These are phyloP conservation scores for Aegilops sharonensis DNA, from an alignment of 176 grass and related monocot genomes.

Conservation along the genomic window DNA sequence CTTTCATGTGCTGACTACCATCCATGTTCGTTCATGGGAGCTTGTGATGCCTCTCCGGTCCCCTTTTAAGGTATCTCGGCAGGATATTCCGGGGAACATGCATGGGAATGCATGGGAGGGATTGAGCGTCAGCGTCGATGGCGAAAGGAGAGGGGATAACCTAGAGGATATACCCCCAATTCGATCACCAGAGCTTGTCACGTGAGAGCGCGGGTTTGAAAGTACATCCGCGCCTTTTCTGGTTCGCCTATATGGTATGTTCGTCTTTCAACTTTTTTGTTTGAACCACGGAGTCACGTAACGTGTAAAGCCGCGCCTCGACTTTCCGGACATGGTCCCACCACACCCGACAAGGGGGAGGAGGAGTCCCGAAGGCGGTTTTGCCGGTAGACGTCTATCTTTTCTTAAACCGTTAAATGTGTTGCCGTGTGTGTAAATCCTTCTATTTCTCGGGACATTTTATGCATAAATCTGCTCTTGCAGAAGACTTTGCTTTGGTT, in stretches of 20 bases:
- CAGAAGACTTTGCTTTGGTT: not conserved
- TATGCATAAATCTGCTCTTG: not conserved
- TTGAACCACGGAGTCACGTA: too few relatives aligned
- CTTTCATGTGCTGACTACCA: not conserved
- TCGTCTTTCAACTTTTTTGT: not conserved
- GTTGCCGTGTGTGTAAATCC: not conserved
- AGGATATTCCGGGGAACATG: slow-evolving; percentile 35
- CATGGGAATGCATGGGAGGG: not conserved
- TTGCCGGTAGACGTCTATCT: too few relatives aligned
- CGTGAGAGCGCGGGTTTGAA: not conserved
- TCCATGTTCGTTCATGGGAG: slow-evolving; percentile 20
- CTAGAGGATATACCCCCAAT: slow-evolving; percentile 22
- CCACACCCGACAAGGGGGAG: not conserved
- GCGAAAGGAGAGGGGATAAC: slow-evolving; percentile 21
- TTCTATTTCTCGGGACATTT: not conserved
- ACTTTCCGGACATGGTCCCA: not conserved
- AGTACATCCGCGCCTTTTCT: not conserved
- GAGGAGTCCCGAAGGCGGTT: too few relatives aligned
- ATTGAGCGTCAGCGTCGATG: slow-evolving; percentile 19
- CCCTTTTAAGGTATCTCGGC: slow-evolving; percentile 32
- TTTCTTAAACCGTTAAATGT: too few relatives aligned
- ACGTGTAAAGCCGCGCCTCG: not conserved
- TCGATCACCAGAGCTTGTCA: not conserved
- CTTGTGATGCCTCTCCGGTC: slow-evolving; percentile 13
- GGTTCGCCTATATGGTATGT: not conserved